Base-by-base conservation (phyloP, 441 rosid species). In the Brassica hybrid region DNA sequence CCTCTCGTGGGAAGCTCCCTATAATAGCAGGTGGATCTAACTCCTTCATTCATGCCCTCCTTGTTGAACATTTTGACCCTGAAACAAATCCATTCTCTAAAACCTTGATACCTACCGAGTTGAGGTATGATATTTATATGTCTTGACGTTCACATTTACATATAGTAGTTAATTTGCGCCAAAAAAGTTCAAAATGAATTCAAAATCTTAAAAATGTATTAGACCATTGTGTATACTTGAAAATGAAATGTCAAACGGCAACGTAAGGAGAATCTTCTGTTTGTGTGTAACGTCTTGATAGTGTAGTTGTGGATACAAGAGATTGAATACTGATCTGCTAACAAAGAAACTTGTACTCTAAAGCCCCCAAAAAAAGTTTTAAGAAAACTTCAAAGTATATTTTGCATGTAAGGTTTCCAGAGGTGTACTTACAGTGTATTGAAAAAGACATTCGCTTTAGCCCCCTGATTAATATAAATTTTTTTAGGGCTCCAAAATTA, bases 11-110 rank as follows among this genome's bases (percentile, higher is more conserved):
- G 45, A 85, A 79, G 11, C 79, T 86, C 6, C 97, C 94, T 0
- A 83, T 91, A 10, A 76, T 91, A 10, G 87, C 87, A 0, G 94
- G 94, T 0, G 97, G 97, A 8, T 90, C 97, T 1, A 91, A 85
- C 43, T 87, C 97, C 1, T 88, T 74, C 78, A 73, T 89, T 25
- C 86, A 88, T 50, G 88, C 90, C 2, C 81, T 89, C 41, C 84
- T 78, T 38, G 84, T 82, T 17, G 75, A 75, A 84, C 1, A 83
- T 61, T 80, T 80, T 0, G 80, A 87, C 10, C 70, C 77, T 0
- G 11, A 73, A 38, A 61, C 38, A 13, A 17, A 52, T 73, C 81
- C 81, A 25, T 78, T 78, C 60, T 25, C 18, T 4, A 1, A 8
- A 7, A 0, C 36, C 1, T 48, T 14, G 6, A 61, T 78, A 18